Evolutionary conservation across 176 grass and related monocot genomes (phyloP).

Genomic region (Pharus latifolius): DNA sequence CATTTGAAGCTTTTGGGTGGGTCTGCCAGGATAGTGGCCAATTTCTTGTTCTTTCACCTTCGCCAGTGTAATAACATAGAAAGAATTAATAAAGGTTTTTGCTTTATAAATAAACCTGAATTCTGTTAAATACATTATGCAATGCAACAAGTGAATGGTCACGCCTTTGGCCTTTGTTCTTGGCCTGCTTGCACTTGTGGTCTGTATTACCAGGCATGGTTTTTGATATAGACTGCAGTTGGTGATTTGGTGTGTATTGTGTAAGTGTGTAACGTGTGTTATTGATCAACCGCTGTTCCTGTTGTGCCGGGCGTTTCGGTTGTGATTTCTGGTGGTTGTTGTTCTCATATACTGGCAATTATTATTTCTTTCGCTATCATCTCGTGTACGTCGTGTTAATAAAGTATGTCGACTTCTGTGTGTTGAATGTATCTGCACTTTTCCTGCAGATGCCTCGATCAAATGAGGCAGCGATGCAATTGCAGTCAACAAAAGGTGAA

Average conservation of each 20-base stretch:
- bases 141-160: too few species aligned
- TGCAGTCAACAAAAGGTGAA: neutral
- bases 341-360: neutral
- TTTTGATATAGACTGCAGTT: neutral
- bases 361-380: neutral
- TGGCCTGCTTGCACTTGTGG: too few species aligned
- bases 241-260: neutral
- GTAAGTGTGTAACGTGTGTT: neutral
- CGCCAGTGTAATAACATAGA: neutral
- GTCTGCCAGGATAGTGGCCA: neutral
- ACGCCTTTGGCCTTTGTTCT: too few species aligned
- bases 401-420: neutral
- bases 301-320: neutral
- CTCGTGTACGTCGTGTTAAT: neutral
- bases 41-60: neutral
- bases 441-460: neutral
- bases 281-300: neutral
- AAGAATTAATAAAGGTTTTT: neutral
- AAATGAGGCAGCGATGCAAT: neutral
- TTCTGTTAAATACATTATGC: too few species aligned
- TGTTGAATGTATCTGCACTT: neutral
- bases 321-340: neutral
- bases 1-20: neutral
- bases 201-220: too few species aligned
- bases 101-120: neutral